phyloP scores from a whole-genome alignment of 2,329 filamentous ascomycete species.

The Hymenoscyphus fraxineus region DNA sequence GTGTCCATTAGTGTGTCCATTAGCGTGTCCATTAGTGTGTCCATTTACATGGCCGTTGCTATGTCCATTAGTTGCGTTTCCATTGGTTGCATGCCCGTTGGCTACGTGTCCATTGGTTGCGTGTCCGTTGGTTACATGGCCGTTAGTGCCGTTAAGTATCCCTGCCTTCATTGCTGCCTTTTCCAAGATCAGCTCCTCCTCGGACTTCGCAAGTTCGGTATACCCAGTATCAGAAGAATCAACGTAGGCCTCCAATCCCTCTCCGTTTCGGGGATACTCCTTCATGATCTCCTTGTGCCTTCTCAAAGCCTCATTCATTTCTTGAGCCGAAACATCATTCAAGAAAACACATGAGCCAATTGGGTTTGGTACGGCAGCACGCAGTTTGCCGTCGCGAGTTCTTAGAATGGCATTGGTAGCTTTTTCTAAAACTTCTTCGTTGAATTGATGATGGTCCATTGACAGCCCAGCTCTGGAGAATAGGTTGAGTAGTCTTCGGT shows the following conservation, averaged over 20 bases:
- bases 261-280: conserved; percentile 59
- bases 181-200: conserved; percentile 28
- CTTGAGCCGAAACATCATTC: conserved; percentile 60
- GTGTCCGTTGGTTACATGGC: conserved; percentile 7
- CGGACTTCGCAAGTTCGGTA: conserved; percentile 30
- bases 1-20: not conserved
- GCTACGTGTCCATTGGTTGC: not conserved
- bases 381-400: conserved; percentile 65
- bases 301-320: conserved; percentile 57
- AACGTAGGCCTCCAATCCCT: conserved; percentile 65
- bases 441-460: conserved; percentile 67
- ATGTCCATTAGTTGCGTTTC: not conserved
- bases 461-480: conserved; percentile 68
- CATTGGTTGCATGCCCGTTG: not conserved
- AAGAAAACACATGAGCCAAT: conserved; percentile 65
- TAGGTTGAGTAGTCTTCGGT: conserved; percentile 58
- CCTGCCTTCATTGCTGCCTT: conserved; percentile 27
- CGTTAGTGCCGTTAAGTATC: conserved; percentile 22
- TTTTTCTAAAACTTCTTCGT: conserved; percentile 61
- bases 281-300: conserved; percentile 63
- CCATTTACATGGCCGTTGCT: not conserved
- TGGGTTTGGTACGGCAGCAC: conserved; percentile 65
- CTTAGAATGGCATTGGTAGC: conserved; percentile 67
- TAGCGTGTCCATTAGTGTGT: not conserved
- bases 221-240: conserved; percentile 66